Evolutionary conservation across 805 yeast species (phyloP), one percentile per base, ranked within the genome.

Genomic region (Ogataea paraovalis): DNA sequence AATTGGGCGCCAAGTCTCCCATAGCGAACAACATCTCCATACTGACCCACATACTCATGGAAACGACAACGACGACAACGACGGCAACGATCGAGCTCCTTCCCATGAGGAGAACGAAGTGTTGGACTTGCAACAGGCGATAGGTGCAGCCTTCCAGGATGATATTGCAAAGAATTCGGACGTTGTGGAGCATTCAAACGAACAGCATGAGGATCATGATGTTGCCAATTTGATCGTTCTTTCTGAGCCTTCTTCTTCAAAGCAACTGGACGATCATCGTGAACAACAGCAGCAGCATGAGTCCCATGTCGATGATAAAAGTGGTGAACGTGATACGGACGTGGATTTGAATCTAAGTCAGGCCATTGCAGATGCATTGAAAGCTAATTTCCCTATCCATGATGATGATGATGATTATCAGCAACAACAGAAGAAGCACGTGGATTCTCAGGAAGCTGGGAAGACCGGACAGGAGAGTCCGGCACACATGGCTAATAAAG

Each of bases 311-410:
- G n/a, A 21, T 8, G 19, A 14, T 22, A 37, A 43, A 4, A 44
- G 46, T 19, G 40, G 22, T 12, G 45, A 42, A 16, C 44, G 32
- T 30, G 43, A 43, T 23, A 38, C 38, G 13, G 32, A 39, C 10
- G 53, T 39, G 6, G 52, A 47, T 21, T 10, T 47, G 18, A 58
- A 56, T 25, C 41, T 62, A 18, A 57, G 50, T 27, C 54, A 55
- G 16, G 65, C 60, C 9, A 58, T 60, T 38, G 57, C 56, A 6
- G 58, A 56, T 41, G 65, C 66, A 6, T 50, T 62, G 23, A 51
- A 52, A 23, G 50, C 53, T n/a, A 51, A 44, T 39, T 53, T 53
- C 25, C 32, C 41, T 13, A 46, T 53, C 3, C 50, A 42, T 22
- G 32, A 42, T n/a, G 25, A 34, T 5, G 23, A 45, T 36, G 20